Base-by-base conservation (phyloP, 2,329 filamentous ascomycete genomes). In the Monilinia fructigena region DNA sequence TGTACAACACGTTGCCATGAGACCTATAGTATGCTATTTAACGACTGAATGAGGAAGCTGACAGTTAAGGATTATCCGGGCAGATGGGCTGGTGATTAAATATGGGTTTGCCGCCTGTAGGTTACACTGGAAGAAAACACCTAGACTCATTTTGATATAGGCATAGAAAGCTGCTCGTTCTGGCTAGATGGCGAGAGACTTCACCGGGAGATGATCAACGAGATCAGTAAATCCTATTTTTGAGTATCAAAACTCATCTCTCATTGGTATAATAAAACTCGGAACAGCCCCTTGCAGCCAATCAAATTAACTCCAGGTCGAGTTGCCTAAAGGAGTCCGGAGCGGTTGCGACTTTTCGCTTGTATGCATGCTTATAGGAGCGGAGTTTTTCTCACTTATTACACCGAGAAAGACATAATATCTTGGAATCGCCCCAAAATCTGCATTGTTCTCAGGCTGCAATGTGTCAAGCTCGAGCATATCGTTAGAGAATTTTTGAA, bases 291-390 rank as follows among this genome's bases (percentile, higher is more conserved):
- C 14, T n/a, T 60, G 26, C 56, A 18, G 56, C 56, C 56, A 60
- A 60, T 60, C 45, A 50, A 16, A 38, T 38, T 11, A 60, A 60
- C 56, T 50, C 56, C 56, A 23, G 7, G 28, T 11, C n/a, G 42
- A 48, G 14, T 58, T 53, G 48, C 62, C 62, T 38, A 64, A 64
- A 64, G 62, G 62, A 64, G 62, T 64, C 38, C 53, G 62, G 62
- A 64, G 62, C 28, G 16, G 12, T 60, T 23, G 20, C n/a, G 31
- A 26, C 28, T 50, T 48, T 50, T 60, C 56, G 45, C 56, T 60
- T 60, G 8, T 14, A 48, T 60, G 26, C 42, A 60, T 20, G 48
- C 31, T 35, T 35, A 48, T 60, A 60, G 56, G 56, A 60, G 56
- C 56, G 45, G 56, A 35, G 56, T 48, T 48, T 48, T 23, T 48